phyloP scores from a whole-genome alignment of 208 protist genomes.

The Polymyxa betae region DNA sequence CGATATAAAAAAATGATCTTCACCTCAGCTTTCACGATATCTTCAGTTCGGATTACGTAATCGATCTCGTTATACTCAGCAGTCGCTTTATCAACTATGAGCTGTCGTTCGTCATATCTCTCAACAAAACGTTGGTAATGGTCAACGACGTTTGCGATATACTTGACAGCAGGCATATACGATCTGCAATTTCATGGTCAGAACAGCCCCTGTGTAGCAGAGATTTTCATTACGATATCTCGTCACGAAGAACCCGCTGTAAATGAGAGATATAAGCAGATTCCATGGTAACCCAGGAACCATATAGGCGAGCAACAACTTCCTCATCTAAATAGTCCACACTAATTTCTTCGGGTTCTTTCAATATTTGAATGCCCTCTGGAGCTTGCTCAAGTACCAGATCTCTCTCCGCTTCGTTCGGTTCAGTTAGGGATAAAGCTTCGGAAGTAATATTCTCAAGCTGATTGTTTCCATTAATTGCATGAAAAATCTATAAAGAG shows the following conservation, averaged over 20 bases:
- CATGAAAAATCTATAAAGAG: not conserved
- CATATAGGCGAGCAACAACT: not conserved
- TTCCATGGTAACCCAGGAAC: not conserved
- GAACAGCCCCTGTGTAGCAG: no score
- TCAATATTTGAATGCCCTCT: no score
- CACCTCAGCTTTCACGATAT: slow-evolving; percentile 39
- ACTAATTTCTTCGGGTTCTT: not conserved
- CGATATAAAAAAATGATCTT: not conserved
- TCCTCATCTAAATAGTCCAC: not conserved
- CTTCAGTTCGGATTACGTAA: not conserved
- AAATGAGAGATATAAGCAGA: not conserved
- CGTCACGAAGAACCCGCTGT: not conserved
- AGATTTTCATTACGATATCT: no score
- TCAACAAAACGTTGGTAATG: not conserved
- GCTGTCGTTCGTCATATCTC: not conserved
- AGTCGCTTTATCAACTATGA: not conserved
- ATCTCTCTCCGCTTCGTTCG: no score
- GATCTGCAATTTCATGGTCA: slow-evolving; percentile 1
- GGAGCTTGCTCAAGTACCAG: no score
- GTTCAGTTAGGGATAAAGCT: not conserved
- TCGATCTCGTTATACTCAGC: not conserved
- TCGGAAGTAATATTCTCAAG: not conserved
- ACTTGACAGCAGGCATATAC: not conserved
- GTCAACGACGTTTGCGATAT: not conserved
- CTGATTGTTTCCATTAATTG: not conserved